A percentile compares a stretch with the other conserved stretches of the same genome.
Evolutionary conservation across 1,139 yeast species (phyloP).

Genomic region (Geotrichum carabidarum): DNA sequence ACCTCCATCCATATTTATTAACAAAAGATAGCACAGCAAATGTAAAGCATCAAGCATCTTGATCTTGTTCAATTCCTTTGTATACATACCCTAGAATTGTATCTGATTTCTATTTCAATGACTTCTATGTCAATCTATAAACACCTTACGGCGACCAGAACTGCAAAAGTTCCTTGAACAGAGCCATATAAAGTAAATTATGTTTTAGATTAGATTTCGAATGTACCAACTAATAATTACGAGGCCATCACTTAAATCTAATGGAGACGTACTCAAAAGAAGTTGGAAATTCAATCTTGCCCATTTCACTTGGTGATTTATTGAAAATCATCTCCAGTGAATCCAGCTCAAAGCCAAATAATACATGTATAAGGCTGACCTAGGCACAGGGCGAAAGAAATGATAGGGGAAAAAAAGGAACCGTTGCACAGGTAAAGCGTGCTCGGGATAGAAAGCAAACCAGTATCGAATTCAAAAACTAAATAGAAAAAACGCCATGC

Average conservation of each 20-base stretch:
- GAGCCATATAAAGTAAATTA: too few relatives aligned
- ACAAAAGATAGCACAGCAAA: background rate
- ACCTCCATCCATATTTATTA: constrained; percentile 14
- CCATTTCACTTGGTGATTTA: constrained; percentile 1
- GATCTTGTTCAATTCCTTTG: too few relatives aligned
- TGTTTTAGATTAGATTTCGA: background rate
- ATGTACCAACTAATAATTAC: constrained; percentile 12
- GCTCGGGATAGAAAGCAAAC: background rate
- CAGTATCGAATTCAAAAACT: background rate
- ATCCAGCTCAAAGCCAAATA: constrained; percentile 13
- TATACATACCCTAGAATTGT: too few relatives aligned
- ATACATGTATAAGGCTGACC: constrained; percentile 8
- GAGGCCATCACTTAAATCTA: constrained; percentile 12
- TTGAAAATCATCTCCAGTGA: background rate
- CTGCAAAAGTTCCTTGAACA: too few relatives aligned
- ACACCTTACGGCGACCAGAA: too few relatives aligned
- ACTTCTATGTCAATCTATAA: too few relatives aligned
- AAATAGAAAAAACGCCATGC: background rate
- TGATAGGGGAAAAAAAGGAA: background rate
- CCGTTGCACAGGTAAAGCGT: background rate
- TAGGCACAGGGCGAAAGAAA: constrained; percentile 7
- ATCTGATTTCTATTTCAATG: too few relatives aligned
- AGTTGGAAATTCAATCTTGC: constrained; percentile 7
- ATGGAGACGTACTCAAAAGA: constrained; percentile 12
- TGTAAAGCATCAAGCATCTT: too few relatives aligned